Conservation (phyloP, 2,329 filamentous ascomycete genomes). For the Aaosphaeria pasadenensis region DNA sequence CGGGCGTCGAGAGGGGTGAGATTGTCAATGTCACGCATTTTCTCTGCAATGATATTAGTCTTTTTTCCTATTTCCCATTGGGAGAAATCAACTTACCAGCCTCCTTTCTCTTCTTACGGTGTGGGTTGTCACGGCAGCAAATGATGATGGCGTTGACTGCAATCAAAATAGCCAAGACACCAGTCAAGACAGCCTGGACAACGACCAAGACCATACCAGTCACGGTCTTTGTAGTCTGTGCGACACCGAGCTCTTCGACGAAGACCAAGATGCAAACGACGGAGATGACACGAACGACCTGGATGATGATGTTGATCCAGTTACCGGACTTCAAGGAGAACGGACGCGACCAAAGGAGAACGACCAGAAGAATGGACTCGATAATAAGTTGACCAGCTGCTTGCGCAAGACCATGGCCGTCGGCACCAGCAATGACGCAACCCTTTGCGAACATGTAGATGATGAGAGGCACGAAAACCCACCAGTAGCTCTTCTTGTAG, state of each 20-base stretch:
- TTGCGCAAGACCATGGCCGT: slow-evolving; percentile 82
- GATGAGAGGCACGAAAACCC: slow-evolving; percentile 88
- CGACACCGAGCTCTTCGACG: slow-evolving; percentile 86
- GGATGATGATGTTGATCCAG: slow-evolving; percentile 90
- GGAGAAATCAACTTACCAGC: slow-evolving; percentile 62
- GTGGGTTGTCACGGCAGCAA: slow-evolving; percentile 84
- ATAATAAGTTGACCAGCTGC: slow-evolving; percentile 76
- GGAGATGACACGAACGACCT: slow-evolving; percentile 83
- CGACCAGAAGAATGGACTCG: slow-evolving; percentile 72
- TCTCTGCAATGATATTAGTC: slow-evolving; percentile 54
- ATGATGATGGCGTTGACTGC: slow-evolving; percentile 82
- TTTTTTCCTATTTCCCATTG: slow-evolving; percentile 21
- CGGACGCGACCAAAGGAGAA: slow-evolving; percentile 82
- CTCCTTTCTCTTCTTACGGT: slow-evolving; percentile 83
- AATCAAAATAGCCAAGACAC: slow-evolving; percentile 80
- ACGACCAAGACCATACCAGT: slow-evolving; percentile 90
- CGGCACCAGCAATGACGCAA: slow-evolving; percentile 76
- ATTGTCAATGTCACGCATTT: slow-evolving; percentile 73
- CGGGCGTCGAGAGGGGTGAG: slow-evolving; percentile 84
- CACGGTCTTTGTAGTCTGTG: slow-evolving; percentile 89
- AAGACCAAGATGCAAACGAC: slow-evolving; percentile 88
- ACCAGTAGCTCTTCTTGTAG: slow-evolving; percentile 95
- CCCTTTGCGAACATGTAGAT: slow-evolving; percentile 90
- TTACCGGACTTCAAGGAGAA: slow-evolving; percentile 85
- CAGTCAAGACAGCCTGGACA: slow-evolving; percentile 84